A percentile compares a stretch with the other conserved stretches of the same genome.
Evolutionary conservation across 1,139 yeast species (phyloP).

Genomic region (Candida sp.): DNA sequence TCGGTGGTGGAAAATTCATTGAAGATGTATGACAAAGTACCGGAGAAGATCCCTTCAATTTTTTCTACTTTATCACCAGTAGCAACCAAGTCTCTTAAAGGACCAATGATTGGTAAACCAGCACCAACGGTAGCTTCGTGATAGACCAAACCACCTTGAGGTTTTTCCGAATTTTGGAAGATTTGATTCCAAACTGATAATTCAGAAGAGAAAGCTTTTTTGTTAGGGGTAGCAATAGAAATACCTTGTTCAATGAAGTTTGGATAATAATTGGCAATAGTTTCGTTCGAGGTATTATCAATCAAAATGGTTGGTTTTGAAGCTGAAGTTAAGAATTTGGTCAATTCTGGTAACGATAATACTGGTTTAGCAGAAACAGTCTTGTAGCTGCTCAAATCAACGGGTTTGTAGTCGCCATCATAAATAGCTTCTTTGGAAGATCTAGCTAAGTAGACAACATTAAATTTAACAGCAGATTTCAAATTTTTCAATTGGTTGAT

Average conservation of each 20-base stretch:
- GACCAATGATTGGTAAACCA: slow-evolving; percentile 89
- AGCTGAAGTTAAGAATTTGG: slow-evolving; percentile 60
- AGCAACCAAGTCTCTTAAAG: slow-evolving; percentile 78
- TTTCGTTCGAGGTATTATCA: slow-evolving; percentile 88
- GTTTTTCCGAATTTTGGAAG: slow-evolving; percentile 49
- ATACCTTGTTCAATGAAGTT: slow-evolving; percentile 71
- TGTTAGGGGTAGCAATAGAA: slow-evolving; percentile 96
- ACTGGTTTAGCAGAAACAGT: slow-evolving; percentile 49
- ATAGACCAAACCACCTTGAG: slow-evolving; percentile 76
- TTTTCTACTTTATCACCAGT: slow-evolving; percentile 92
- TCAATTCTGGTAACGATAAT: slow-evolving; percentile 54
- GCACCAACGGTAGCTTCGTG: slow-evolving; percentile 99
- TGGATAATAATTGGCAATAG: slow-evolving; percentile 76
- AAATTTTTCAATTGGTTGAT: slow-evolving; percentile 63
- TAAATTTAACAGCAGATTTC: slow-evolving; percentile 55
- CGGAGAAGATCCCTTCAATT: slow-evolving; percentile 95
- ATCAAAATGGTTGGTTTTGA: slow-evolving; percentile 77
- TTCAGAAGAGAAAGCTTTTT: slow-evolving; percentile 92
- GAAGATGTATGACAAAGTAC: slow-evolving; percentile 94
- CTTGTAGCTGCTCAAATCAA: slow-evolving; percentile 61
- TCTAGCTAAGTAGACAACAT: slow-evolving; percentile 79
- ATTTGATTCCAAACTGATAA: slow-evolving; percentile 73
- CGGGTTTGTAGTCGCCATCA: slow-evolving; percentile 66
- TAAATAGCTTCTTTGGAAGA: slow-evolving; percentile 63
- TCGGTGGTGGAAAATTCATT: slow-evolving; percentile 81